Base-by-base conservation (phyloP, 768 basidiomycete species). In the Phylloporus rhodoxanthus region DNA sequence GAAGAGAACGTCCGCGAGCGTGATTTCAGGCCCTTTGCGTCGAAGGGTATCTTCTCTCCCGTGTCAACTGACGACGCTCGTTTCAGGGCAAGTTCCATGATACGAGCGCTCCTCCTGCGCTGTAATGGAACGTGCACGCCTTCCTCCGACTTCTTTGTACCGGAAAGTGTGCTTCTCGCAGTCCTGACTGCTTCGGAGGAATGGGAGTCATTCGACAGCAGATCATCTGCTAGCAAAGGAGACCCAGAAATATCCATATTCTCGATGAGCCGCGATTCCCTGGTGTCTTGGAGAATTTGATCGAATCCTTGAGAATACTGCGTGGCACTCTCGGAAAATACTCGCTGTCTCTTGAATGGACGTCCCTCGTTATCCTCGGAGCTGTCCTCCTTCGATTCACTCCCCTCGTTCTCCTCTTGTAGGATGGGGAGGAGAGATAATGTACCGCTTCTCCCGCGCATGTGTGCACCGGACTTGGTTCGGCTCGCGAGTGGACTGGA, bases 401-500 rank as follows among this genome's bases (percentile, higher is more conserved):
- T 37, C 0, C 51, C 53, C 36, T 69, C 68, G 11, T 51, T 60
- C 46, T 63, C 68, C 37, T 68, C 67, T 42, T 44, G 47, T 15
- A 68, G 50, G 43, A 65, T 56, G 26, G 58, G 49, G 9, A 67
- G 65, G 20, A 38, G 40, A 26, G 53, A 45, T 17, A 53, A 23
- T 1, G 29, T 9, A 44, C 37, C 42, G 14, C 40, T 42, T 28
- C 51, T 52, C 26, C 56, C 50, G 23, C 50, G 57, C 15, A 47
- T 14, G 29, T 44, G 47, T 4, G 30, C 13, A 23, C 43, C 37
- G 20, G 44, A 49, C 39, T 44, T 59, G 46, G 53, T 45, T 21
- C 58, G 65, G 43, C 53, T 44, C 4, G 57, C 57, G 14, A 68
- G 62, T 8, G 67, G 60, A 23, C 64, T 68, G 11, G 67, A 66